Conservation (phyloP, 1,284 basidiomycete genomes). For the Cryptococcus hybrid region DNA sequence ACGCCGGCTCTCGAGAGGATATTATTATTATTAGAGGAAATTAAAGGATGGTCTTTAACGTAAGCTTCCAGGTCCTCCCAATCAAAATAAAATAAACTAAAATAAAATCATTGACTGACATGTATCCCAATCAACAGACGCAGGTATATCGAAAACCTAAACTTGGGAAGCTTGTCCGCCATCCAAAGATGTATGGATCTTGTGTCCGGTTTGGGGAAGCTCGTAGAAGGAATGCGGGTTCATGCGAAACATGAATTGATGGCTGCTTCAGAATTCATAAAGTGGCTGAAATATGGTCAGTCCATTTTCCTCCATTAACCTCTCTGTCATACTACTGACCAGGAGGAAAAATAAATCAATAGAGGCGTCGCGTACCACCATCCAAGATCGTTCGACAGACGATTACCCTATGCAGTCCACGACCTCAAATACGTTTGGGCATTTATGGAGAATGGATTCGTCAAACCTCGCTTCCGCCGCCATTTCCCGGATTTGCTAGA, state of each 20-base stretch:
- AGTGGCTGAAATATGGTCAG: conserved; percentile 47
- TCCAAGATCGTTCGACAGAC: conserved; percentile 23
- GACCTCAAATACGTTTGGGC: conserved; percentile 46
- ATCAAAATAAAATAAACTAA: no score
- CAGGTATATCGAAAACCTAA: conserved; percentile 4
- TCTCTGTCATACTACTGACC: not conserved
- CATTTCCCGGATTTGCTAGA: conserved; percentile 29
- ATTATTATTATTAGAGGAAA: conserved; percentile 39
- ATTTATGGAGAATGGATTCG: conserved; percentile 39
- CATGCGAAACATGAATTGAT: conserved; percentile 31
- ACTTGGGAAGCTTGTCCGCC: conserved; percentile 1
- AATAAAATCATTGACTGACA: not conserved
- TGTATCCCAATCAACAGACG: not conserved
- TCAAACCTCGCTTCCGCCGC: conserved; percentile 21
- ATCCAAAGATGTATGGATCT: conserved; percentile 12
- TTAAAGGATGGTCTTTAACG: conserved; percentile 32
- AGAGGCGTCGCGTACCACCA: not conserved
- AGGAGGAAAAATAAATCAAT: conserved; percentile 21
- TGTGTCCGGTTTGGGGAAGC: conserved; percentile 16
- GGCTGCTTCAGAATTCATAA: conserved; percentile 38
- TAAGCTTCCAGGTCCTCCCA: conserved; percentile 7
- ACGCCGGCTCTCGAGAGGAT: conserved; percentile 39
- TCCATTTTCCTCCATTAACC: not conserved
- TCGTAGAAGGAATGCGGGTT: conserved; percentile 34
- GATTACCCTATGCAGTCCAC: conserved; percentile 21